These are phyloP conservation scores for Hypoxylon cercidicola DNA, from an alignment of 495 filamentous ascomycete genomes.

Conservation along the genomic window DNA sequence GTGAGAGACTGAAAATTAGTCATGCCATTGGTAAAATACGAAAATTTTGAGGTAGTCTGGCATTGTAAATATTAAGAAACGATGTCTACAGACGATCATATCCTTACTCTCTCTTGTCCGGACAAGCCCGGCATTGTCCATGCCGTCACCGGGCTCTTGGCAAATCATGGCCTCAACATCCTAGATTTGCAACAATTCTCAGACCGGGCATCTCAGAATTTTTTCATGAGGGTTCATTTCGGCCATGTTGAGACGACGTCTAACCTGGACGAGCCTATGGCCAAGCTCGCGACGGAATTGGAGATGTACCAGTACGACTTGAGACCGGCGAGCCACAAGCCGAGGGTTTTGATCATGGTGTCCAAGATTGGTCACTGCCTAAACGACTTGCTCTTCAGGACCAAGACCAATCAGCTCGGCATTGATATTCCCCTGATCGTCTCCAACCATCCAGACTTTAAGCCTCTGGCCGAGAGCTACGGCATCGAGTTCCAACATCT, in stretches of 20 bases:
- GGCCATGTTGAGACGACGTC: conserved; percentile 57
- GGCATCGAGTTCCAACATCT: conserved; percentile 78
- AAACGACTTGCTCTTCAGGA: conserved; percentile 81
- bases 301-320: conserved; percentile 69
- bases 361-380: conserved; percentile 84
- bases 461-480: conserved; percentile 71
- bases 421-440: conserved; percentile 76
- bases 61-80: conserved; percentile 24
- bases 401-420: conserved; percentile 68
- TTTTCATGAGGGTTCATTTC: conserved; percentile 85
- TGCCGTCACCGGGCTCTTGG: conserved; percentile 76
- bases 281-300: conserved; percentile 65
- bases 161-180: conserved; percentile 73
- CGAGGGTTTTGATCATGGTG: conserved; percentile 80
- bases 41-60: conserved; percentile 24
- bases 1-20: conserved; percentile 34
- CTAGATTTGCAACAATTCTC: conserved; percentile 79
- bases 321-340: conserved; percentile 68
- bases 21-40: conserved; percentile 28
- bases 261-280: conserved; percentile 62
- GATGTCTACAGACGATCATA: conserved; percentile 62
- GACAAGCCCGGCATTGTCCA: conserved; percentile 81
- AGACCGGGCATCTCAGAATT: conserved; percentile 69
- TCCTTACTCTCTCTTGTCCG: conserved; percentile 78
- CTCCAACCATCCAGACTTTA: conserved; percentile 79